Evolutionary conservation across 768 basidiomycete species (phyloP).

Genomic region (Xerocomus brunneocitrinus): DNA sequence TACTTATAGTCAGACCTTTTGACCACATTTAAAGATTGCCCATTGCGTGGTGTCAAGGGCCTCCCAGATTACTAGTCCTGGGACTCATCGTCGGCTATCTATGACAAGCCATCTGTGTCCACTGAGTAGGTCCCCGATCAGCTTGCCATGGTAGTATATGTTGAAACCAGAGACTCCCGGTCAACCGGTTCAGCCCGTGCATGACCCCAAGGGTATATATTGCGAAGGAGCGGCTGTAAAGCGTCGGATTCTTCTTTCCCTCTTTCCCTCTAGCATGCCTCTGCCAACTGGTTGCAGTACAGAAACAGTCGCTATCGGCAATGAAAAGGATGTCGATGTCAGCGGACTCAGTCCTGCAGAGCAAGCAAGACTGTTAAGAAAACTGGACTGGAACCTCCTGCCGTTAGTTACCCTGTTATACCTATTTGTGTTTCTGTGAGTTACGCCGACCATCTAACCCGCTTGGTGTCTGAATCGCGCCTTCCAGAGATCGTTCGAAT

Average conservation of each 20-base stretch:
- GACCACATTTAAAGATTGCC: too few relatives aligned
- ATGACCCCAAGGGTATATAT: not conserved
- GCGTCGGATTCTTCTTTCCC: not conserved
- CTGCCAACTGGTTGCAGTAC: not conserved
- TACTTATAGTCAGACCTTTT: too few relatives aligned
- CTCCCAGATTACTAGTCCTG: too few relatives aligned
- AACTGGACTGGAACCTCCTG: constrained; percentile 1
- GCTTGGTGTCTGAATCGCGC: not conserved
- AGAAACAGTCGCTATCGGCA: not conserved
- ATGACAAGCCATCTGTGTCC: too few relatives aligned
- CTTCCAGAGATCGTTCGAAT: not conserved
- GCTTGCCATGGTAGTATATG: not conserved
- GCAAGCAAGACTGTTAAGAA: not conserved
- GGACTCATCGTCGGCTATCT: too few relatives aligned
- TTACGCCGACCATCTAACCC: not conserved
- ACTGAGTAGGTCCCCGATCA: not conserved
- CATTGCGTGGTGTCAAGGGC: too few relatives aligned
- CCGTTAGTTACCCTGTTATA: not conserved
- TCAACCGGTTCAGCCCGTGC: not conserved
- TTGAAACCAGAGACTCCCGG: not conserved
- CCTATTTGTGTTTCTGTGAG: constrained; percentile 1
- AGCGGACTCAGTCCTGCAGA: not conserved
- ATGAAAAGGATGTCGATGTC: not conserved
- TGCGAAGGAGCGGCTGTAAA: not conserved
- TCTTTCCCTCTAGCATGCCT: not conserved